Evolutionary conservation across 164 flowering plant species (phyloP), one percentile per base, ranked within the genome.

Genomic region (Tetrastigma voinierianum): DNA sequence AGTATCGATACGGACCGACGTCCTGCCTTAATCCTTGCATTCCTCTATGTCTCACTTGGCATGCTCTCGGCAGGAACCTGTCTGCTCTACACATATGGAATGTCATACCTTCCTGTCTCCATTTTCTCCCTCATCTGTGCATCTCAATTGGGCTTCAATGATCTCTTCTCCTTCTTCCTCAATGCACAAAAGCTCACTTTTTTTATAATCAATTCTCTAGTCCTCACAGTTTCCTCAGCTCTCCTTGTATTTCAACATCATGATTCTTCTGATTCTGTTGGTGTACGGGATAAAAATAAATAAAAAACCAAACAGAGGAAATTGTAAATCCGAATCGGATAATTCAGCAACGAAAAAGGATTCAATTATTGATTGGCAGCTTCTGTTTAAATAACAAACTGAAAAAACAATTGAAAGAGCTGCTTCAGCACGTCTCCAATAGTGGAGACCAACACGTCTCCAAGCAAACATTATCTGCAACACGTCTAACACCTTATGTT

Each of bases 111-210:
- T 19, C 84, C 81, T 8, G 80, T 76, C 1, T 76, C 80, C 7
- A 78, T 80, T 14, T 73, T 51, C 19, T 73, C 80, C 14, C 74
- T 81, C 51, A 69, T 78, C 14, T 67, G 62, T 40, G 77, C 80
- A 15, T 64, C 80, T 4, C 81, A 73, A 14, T 24, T 76, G 70
- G 80, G 64, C 51, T 81, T 81, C 80, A 76, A 61, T 48, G 77
- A 81, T 3, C 11, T 75, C 25, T 78, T 80, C 65, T 73, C 84
- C 24, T 73, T 55, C 67, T 66, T 73, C 62, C 66, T 81, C 40
- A 73, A 78, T 23, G 59, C 73, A 0, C 83, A 75, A 16, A 80
- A 77, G 68, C 68, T 77, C 68, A 77, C 80, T 47, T 74, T 76
- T 18, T 69, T 47, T 4, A 73, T 75, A 19, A 21, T 78, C 58